phyloP scores from a whole-genome alignment of 2,329 filamentous ascomycete species.

The Phialocephala subalpina region DNA sequence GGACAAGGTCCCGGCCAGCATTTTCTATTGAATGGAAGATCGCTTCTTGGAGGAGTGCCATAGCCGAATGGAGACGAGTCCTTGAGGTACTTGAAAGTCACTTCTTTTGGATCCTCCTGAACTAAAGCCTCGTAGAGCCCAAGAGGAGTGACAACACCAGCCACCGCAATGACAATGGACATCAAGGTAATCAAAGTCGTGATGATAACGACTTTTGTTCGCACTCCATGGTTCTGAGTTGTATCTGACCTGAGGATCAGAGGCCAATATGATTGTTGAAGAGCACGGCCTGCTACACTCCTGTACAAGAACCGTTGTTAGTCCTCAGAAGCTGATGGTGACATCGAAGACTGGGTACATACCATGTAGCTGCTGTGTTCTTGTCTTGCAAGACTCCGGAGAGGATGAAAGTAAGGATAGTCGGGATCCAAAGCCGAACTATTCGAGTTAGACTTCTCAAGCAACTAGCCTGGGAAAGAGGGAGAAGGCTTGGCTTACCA shows the following conservation, averaged over 20 bases:
- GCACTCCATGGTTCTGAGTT: conserved; percentile 44
- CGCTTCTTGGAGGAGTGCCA: conserved; percentile 48
- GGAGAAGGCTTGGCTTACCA: conserved; percentile 33
- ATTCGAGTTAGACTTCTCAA: conserved; percentile 1
- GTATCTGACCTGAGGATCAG: conserved; percentile 50
- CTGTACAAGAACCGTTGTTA: conserved; percentile 20
- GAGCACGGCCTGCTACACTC: conserved; percentile 46
- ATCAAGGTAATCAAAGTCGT: conserved; percentile 41
- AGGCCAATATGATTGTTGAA: conserved; percentile 54
- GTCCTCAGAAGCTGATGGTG: neutral
- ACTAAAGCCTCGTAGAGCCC: conserved; percentile 52
- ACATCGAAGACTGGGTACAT: conserved; percentile 10
- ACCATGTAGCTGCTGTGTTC: conserved; percentile 50
- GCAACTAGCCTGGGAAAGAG: neutral
- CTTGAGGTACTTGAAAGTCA: conserved; percentile 48
- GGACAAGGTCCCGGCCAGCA: conserved; percentile 39
- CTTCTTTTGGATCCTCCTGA: conserved; percentile 26
- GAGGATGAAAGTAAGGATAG: conserved; percentile 47
- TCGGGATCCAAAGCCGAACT: conserved; percentile 50
- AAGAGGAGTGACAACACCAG: conserved; percentile 55
- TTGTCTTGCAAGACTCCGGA: conserved; percentile 47
- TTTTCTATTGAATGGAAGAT: conserved; percentile 44
- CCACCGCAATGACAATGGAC: conserved; percentile 47
- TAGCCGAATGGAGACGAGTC: conserved; percentile 49
- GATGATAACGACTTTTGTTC: conserved; percentile 38